A percentile compares a stretch with the other conserved stretches of the same genome.
Conservation (phyloP, 2,329 filamentous ascomycete genomes). For the Pseudohalonectria lignicola region DNA sequence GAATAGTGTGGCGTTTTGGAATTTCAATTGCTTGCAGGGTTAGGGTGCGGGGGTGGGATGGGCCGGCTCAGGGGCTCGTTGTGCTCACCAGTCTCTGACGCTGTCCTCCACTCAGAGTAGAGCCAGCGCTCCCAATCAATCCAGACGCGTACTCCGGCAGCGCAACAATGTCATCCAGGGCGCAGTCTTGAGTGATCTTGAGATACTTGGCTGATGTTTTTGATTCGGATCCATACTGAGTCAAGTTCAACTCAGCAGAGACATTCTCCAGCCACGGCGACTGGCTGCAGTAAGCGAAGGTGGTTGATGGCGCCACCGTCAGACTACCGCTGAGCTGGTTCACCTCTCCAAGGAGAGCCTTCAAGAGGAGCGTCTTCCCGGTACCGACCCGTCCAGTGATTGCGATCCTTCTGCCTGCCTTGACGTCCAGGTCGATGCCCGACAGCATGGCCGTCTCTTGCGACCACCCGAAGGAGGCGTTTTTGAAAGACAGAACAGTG, state of each 20-base stretch:
- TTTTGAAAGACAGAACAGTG: slow-evolving; percentile 2
- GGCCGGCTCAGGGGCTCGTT: too few relatives aligned
- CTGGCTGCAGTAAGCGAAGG: background rate
- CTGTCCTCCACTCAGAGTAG: background rate
- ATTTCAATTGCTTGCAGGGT: too few relatives aligned
- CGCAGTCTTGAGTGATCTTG: background rate
- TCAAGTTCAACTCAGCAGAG: background rate
- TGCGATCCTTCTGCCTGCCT: slow-evolving; percentile 20
- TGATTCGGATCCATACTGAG: background rate
- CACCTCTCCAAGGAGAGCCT: background rate
- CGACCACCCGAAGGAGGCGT: slow-evolving; percentile 23
- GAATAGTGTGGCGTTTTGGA: too few relatives aligned
- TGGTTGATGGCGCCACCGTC: background rate
- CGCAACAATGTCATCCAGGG: background rate
- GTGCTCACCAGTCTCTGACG: background rate
- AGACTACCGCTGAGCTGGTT: background rate
- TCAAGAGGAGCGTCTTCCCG: slow-evolving; percentile 26
- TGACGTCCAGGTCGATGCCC: slow-evolving; percentile 21
- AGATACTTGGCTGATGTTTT: background rate
- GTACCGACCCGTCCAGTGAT: slow-evolving; percentile 30
- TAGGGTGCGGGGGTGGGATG: too few relatives aligned
- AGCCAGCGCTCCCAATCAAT: background rate
- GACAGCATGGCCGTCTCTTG: slow-evolving; percentile 14
- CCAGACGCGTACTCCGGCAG: background rate
- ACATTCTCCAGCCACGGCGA: background rate